phyloP scores from a whole-genome alignment of 2,329 filamentous ascomycete genomes.

The Sordariomycetes sp. region DNA sequence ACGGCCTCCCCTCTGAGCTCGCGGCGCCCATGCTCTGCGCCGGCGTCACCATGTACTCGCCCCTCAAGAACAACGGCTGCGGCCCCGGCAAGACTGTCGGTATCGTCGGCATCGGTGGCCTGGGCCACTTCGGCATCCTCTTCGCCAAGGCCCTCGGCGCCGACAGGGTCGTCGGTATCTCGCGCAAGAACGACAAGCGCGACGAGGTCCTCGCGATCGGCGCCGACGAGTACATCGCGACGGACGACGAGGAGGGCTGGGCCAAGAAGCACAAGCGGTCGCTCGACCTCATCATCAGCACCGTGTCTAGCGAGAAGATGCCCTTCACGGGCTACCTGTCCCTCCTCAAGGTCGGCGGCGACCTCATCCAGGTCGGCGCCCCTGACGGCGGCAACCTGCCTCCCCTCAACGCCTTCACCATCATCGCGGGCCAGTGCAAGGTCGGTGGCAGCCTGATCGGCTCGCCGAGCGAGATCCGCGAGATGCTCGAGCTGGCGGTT shows the following conservation, averaged over 20 bases:
- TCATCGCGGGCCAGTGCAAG: constrained; percentile 42
- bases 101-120: constrained; percentile 52
- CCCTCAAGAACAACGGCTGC: constrained; percentile 46
- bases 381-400: constrained; percentile 4
- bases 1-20: constrained; percentile 21
- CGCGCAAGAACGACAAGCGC: constrained; percentile 35
- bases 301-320: constrained; percentile 38
- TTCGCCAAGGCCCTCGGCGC: constrained; percentile 55
- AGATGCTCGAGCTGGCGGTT: constrained; percentile 45
- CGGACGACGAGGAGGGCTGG: constrained; percentile 39
- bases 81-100: constrained; percentile 56
- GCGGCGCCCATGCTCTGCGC: constrained; percentile 57
- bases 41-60: constrained; percentile 54
- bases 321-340: constrained; percentile 47
- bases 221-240: constrained; percentile 33
- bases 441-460: constrained; percentile 34
- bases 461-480: constrained; percentile 37
- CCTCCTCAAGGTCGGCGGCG: constrained; percentile 43
- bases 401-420: constrained; percentile 32
- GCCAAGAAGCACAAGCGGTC: constrained; percentile 31
- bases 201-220: constrained; percentile 43
- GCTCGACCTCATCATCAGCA: constrained; percentile 46
- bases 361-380: constrained; percentile 39
- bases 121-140: constrained; percentile 56
- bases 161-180: constrained; percentile 48